Percentiles rank a stretch among this genome's conserved stretches.
Conservation (phyloP, 2,329 filamentous ascomycete species). For the Elsinoe arachidis region DNA sequence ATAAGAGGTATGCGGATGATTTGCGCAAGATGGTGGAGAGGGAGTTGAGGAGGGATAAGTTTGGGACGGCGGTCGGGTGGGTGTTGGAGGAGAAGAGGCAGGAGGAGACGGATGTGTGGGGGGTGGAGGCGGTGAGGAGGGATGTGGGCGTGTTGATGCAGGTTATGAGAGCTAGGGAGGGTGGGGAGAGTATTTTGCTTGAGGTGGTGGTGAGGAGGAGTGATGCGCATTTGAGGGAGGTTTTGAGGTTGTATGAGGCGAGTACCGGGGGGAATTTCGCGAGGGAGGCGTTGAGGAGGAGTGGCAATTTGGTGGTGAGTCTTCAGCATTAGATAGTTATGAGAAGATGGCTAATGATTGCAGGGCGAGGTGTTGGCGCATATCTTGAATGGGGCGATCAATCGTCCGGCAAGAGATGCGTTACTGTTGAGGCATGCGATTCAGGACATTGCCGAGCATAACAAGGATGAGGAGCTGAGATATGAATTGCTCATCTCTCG, state of each 20-base stretch:
- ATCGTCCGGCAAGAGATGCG: constrained; percentile 86
- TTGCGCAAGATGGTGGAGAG: constrained; percentile 79
- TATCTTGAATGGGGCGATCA: constrained; percentile 93
- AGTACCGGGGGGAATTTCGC: constrained; percentile 75
- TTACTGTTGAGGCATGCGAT: constrained; percentile 86
- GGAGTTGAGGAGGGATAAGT: constrained; percentile 92
- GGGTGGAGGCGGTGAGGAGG: constrained; percentile 48
- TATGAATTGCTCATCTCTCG: constrained; percentile 82
- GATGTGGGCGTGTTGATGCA: constrained; percentile 67
- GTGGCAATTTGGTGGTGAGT: constrained; percentile 84
- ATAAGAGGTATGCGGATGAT: constrained; percentile 83
- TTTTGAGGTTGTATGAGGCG: constrained; percentile 67
- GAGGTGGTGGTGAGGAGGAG: constrained; percentile 71
- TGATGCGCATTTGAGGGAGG: constrained; percentile 71
- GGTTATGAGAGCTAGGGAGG: constrained; percentile 60
- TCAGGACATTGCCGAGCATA: constrained; percentile 38
- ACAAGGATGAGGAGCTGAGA: constrained; percentile 46
- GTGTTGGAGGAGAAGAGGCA: constrained; percentile 76
- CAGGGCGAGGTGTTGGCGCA: constrained; percentile 92
- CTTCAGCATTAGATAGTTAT: not conserved
- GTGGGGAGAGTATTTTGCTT: constrained; percentile 83
- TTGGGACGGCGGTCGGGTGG: constrained; percentile 76
- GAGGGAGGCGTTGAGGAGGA: constrained; percentile 76
- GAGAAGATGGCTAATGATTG: not conserved
- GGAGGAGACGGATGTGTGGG: constrained; percentile 61